Evolutionary conservation across 2,329 filamentous ascomycete species (phyloP).

Genomic region (Anthostomella pinea): DNA sequence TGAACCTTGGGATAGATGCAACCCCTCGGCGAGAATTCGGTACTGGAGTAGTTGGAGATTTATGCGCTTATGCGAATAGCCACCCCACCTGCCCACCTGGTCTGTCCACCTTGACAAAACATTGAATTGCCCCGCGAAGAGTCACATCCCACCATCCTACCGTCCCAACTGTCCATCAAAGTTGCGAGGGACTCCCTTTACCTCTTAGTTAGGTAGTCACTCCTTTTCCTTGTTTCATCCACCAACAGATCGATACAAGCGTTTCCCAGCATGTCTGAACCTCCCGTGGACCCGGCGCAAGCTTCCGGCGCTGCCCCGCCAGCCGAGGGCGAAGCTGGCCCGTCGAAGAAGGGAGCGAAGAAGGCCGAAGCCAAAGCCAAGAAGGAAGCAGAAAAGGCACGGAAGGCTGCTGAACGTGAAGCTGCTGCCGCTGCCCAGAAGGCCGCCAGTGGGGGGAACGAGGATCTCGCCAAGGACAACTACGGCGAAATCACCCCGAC

Average conservation of each 20-base stretch:
- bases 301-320: constrained; percentile 22
- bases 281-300: constrained; percentile 27
- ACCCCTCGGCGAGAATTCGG: constrained; percentile 4
- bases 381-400: constrained; percentile 79
- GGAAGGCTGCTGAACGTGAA: constrained; percentile 70
- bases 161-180: too few species aligned
- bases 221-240: neutral
- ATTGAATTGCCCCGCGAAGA: constrained; percentile 25
- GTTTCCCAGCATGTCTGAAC: constrained; percentile 32
- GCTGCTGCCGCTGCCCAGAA: constrained; percentile 67
- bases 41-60: constrained; percentile 12
- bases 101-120: too few species aligned
- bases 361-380: constrained; percentile 84
- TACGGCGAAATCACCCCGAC: constrained; percentile 70
- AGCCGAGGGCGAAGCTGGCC: constrained; percentile 23
- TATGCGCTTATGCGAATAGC: constrained; percentile 18
- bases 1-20: constrained; percentile 1
- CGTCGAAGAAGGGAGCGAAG: constrained; percentile 77
- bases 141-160: constrained; percentile 2
- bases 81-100: too few species aligned
- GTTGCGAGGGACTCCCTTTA: too few species aligned
- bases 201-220: neutral
- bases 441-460: constrained; percentile 59
- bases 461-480: constrained; percentile 70
- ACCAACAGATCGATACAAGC: neutral